Evolutionary conservation across 2,329 filamentous ascomycete genomes (phyloP), one percentile per base, ranked within the genome.

Genomic region (Fusarium staphyleae): DNA sequence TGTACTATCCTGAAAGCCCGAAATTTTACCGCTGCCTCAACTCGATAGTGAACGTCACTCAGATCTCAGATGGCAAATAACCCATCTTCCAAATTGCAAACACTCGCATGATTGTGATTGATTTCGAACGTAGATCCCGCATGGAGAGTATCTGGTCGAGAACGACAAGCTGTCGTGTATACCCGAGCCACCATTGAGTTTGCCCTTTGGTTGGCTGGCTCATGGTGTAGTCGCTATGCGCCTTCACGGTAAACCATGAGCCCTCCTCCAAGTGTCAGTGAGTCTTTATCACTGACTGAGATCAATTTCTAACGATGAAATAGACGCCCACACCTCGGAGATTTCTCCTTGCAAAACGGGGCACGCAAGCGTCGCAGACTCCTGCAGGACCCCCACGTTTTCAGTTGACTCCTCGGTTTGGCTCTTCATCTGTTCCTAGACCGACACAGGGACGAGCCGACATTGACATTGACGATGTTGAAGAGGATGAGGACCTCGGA

Each of bases 321-420:
- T 37, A 77, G 75, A 77, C 75, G 28, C 72, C 75, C 4, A 69
- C 72, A 6, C 73, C 75, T 15, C 69, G 74, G 53, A 70, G 73
- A 5, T 77, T 78, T 49, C 65, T 76, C 47, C 66, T 73, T 6
- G 64, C 72, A 3, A 75, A 72, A 48, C 57, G 73, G 24, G 64
- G 66, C 12, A 63, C 70, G n/a, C 67, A 69, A 42, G 56, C 65
- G 5, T 71, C 71, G 19, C 70, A 73, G 52, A 69, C 69, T 16
- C 70, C 69, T 11, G 60, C 69, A 18, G 67, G 57, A 16, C 49
- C 63, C 6, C 66, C 67, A 40, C 72, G 67, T 45, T 76, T 75
- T 47, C 72, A 71, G 24, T 71, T 72, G 19, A 77, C 74, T 30
- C 74, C 73, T 15, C 68, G 72, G n/a, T 77, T 76, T 57, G 70